Percentiles rank a stretch among this genome's conserved stretches.
Evolutionary conservation across 257 asterid species (phyloP).

Genomic region (Eustoma russellianum): DNA sequence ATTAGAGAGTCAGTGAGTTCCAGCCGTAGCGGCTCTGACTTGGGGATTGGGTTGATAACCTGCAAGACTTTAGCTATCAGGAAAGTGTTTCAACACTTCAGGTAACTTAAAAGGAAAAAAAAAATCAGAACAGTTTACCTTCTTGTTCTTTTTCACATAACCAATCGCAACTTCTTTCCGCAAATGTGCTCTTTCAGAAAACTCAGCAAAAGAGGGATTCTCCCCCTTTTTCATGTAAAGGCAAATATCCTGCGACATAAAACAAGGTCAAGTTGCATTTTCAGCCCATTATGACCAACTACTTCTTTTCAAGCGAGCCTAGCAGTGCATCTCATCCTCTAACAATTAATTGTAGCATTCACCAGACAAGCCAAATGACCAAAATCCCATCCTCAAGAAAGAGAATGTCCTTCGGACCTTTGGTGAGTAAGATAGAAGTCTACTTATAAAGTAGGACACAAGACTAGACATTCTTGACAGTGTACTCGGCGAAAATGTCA

Average conservation of each 20-base stretch:
- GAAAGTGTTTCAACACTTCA: neutral
- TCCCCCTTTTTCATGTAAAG: slow-evolving; percentile 81
- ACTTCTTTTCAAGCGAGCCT: too few species aligned
- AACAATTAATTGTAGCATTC: too few species aligned
- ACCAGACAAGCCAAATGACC: too few species aligned
- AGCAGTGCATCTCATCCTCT: too few species aligned
- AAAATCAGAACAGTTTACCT: slow-evolving; percentile 28
- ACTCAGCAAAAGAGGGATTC: slow-evolving; percentile 72
- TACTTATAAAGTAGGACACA: too few species aligned
- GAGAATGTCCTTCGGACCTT: too few species aligned
- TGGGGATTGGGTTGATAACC: slow-evolving; percentile 85
- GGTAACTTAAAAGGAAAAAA: neutral
- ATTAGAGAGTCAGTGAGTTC: slow-evolving; percentile 49
- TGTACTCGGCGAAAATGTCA: too few species aligned
- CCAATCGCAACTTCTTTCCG: slow-evolving; percentile 96
- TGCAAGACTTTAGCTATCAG: slow-evolving; percentile 19
- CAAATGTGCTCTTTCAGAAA: slow-evolving; percentile 79
- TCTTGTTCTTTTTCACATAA: slow-evolving; percentile 64
- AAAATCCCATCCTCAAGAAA: too few species aligned
- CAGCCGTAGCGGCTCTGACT: slow-evolving; percentile 57
- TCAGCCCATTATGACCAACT: neutral
- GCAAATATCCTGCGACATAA: slow-evolving; percentile 45
- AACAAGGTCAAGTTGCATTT: slow-evolving; percentile 7
- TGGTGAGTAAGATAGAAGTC: too few species aligned
- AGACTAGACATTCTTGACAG: too few species aligned